Evolutionary conservation across 306 rosid genomes (phyloP), one percentile per base, ranked within the genome.

Genomic region (Rosa multiflora): DNA sequence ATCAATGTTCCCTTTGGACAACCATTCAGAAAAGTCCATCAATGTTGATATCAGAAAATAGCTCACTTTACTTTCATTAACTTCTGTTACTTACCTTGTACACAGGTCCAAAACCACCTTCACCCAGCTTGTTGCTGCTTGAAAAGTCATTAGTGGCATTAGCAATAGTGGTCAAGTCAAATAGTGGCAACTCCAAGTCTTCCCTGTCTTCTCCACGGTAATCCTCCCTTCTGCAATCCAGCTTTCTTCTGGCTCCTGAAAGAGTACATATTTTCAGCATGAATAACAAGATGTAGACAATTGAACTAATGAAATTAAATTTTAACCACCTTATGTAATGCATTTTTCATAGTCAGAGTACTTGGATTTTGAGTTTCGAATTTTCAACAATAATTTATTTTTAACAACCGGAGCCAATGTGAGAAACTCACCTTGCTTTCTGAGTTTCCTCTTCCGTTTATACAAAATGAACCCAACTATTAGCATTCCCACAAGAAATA

Each of bases 71-170:
- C 35, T 11, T 39, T 6, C 69, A 21, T 7, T 0, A n/a, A 6
- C 6, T 4, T 58, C 0, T 20, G 69, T 74, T 51, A 80, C 82
- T 58, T 40, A 73, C 79, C 83, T 80, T 80, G 46, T 73, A 80
- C 5, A 73, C 83, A 3, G 79, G 68, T 40, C 83, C 83, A 67
- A 66, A 80, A 13, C 79, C 83, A 10, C 79, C 83, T 1, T 62
- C 58, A 6, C 83, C 79, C 4, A 80, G 51, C 51, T 49, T 51
- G 70, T 20, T 17, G 1, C 15, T 26, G 7, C 10, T 46, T 48
- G 83, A 64, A 51, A 80, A 74, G 2, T 51, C 10, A 11, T 53
- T 53, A 10, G 83, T 80, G 37, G 83, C 74, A 17, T 72, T 29
- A 21, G 29, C 42, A 1, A 80, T 17, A 0, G 67, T 61, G 7